A percentile compares a stretch with the other conserved stretches of the same genome.
These are phyloP conservation scores for Xylariaceae sp. DNA, from an alignment of 2,329 filamentous ascomycete genomes.

Conservation along the genomic window DNA sequence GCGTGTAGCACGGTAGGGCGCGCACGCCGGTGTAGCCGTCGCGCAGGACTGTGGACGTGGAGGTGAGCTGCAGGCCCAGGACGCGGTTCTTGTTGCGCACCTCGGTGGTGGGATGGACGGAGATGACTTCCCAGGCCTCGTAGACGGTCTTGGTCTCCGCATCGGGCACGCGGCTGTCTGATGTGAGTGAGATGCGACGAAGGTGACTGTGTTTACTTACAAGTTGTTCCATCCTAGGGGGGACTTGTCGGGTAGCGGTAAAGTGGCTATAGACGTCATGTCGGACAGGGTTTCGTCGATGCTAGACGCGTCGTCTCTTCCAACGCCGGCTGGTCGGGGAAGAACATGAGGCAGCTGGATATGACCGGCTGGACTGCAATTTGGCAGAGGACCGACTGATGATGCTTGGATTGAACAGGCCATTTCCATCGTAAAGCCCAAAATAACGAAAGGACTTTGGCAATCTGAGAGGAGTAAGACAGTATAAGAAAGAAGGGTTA, in stretches of 20 bases:
- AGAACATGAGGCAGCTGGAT: no score
- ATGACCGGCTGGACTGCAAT: no score
- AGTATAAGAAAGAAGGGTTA: no score
- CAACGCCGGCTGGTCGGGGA: neutral
- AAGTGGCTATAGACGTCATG: neutral
- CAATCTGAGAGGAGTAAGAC: no score
- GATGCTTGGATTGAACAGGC: no score
- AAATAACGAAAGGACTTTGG: no score
- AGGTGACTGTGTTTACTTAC: neutral
- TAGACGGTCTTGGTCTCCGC: neutral
- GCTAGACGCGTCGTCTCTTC: neutral
- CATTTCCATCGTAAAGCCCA: no score
- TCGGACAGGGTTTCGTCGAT: neutral
- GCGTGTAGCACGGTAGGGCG: conserved; percentile 11
- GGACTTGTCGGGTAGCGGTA: neutral
- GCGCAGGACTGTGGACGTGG: conserved; percentile 4
- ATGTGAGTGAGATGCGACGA: neutral
- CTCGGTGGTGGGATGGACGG: conserved; percentile 10
- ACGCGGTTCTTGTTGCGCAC: conserved; percentile 5
- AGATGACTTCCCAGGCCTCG: conserved; percentile 6
- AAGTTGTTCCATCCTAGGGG: conserved; percentile 1
- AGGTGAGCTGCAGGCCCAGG: conserved; percentile 7
- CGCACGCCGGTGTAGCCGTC: conserved; percentile 15
- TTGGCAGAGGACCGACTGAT: no score
- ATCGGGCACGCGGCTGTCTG: conserved; percentile 1